Conservation (phyloP, 192 early-diverging fungal species). For the Dimargaris xerosporica region DNA sequence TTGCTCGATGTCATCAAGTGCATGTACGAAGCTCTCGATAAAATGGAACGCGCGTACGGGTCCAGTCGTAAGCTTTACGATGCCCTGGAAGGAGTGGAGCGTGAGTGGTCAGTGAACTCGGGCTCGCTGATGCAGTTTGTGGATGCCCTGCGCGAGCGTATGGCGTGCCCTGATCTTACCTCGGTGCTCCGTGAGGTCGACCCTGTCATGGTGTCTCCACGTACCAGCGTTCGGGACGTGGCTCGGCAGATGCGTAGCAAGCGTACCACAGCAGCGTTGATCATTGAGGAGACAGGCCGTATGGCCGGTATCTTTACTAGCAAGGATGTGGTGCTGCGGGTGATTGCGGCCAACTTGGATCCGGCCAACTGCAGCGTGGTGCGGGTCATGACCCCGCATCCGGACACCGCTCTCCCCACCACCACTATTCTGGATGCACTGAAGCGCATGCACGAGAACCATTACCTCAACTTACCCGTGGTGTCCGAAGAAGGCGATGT, state of each 20-base stretch:
- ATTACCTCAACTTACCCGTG: slow-evolving; percentile 73
- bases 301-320: slow-evolving; percentile 88
- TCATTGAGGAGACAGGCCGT: slow-evolving; percentile 45
- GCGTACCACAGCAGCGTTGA: slow-evolving; percentile 59
- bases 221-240: slow-evolving; percentile 52
- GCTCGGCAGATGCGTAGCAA: slow-evolving; percentile 56
- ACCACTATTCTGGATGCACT: slow-evolving; percentile 70
- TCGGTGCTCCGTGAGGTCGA: slow-evolving; percentile 56
- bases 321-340: slow-evolving; percentile 76
- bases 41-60: slow-evolving; percentile 71
- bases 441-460: slow-evolving; percentile 74
- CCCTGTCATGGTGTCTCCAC: slow-evolving; percentile 43
- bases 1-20: slow-evolving; percentile 75
- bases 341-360: slow-evolving; percentile 75
- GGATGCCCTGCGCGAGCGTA: slow-evolving; percentile 59
- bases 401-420: slow-evolving; percentile 53
- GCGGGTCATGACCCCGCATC: slow-evolving; percentile 92
- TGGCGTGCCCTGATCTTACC: slow-evolving; percentile 81
- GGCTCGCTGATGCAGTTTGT: slow-evolving; percentile 54
- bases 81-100: slow-evolving; percentile 64
- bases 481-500: slow-evolving; percentile 52
- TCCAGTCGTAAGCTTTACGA: slow-evolving; percentile 68
- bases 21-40: slow-evolving; percentile 69
- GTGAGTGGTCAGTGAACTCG: slow-evolving; percentile 60
- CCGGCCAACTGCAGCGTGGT: slow-evolving; percentile 84